phyloP scores from a whole-genome alignment of 2,329 filamentous ascomycete genomes.

The Xylaria sp. region DNA sequence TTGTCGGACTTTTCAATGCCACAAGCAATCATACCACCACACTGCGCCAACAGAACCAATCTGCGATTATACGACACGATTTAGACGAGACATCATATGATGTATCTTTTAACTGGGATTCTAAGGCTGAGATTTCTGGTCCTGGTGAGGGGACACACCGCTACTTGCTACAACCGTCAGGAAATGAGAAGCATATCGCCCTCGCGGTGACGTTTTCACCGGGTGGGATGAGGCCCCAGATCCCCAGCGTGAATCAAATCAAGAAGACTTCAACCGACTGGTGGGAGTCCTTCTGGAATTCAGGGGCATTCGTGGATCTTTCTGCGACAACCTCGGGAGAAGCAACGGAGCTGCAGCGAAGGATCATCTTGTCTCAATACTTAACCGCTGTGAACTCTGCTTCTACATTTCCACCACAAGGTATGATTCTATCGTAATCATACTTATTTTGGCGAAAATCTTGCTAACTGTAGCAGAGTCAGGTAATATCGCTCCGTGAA shows the following conservation, averaged over 20 bases:
- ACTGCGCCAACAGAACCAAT: slow-evolving; percentile 45
- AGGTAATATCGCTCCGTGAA: slow-evolving; percentile 33
- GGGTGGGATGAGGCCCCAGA: slow-evolving; percentile 33
- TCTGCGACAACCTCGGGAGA: slow-evolving; percentile 53
- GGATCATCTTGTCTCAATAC: slow-evolving; percentile 65
- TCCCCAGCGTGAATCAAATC: slow-evolving; percentile 46
- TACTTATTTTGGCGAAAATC: neutral
- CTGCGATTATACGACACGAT: slow-evolving; percentile 57
- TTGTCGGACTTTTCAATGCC: slow-evolving; percentile 63
- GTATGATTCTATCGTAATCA: slow-evolving; percentile 34
- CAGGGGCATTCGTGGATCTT: slow-evolving; percentile 64
- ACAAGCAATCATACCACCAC: slow-evolving; percentile 58
- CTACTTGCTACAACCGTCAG: slow-evolving; percentile 53
- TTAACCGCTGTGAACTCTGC: slow-evolving; percentile 64
- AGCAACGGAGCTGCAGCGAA: slow-evolving; percentile 63
- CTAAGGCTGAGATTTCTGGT: slow-evolving; percentile 49
- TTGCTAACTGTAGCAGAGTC: slow-evolving; percentile 39
- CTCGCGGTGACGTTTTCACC: slow-evolving; percentile 52
- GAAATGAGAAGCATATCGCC: slow-evolving; percentile 44
- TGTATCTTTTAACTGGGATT: slow-evolving; percentile 54
- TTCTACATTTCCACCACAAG: slow-evolving; percentile 61
- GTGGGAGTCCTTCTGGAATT: slow-evolving; percentile 63
- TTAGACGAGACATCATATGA: slow-evolving; percentile 58
- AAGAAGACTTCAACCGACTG: slow-evolving; percentile 52
- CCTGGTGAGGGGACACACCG: slow-evolving; percentile 55